phyloP scores from a whole-genome alignment of 1,284 basidiomycete species.

The Microbotryomycetes sp. region DNA sequence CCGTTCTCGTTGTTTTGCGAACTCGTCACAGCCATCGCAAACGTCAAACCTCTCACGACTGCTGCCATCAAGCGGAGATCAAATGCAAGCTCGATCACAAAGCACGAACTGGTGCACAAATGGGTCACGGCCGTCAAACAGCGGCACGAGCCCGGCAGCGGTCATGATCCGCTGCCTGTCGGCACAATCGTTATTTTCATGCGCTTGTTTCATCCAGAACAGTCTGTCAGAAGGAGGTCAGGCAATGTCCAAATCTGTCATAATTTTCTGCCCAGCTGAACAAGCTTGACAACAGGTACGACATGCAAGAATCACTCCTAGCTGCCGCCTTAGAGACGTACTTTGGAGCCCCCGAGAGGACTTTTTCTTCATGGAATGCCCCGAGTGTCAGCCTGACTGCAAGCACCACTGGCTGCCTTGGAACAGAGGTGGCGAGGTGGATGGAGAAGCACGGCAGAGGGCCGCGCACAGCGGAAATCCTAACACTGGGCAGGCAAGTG shows the following conservation, averaged over 20 bases:
- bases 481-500: constrained; percentile 18
- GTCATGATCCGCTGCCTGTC: constrained; percentile 1
- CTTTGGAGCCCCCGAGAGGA: constrained; percentile 39
- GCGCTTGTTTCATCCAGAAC: constrained; percentile 70
- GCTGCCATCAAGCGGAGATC: not conserved
- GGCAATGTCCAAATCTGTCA: not conserved
- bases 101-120: not conserved
- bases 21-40: constrained; percentile 4
- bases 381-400: constrained; percentile 9
- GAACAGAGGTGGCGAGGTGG: constrained; percentile 53
- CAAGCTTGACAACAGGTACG: constrained; percentile 45
- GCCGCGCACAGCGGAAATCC: not conserved
- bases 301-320: constrained; percentile 64
- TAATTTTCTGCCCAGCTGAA: not conserved
- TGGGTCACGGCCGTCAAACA: constrained; percentile 8
- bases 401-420: constrained; percentile 56
- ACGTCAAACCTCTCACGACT: not conserved
- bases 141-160: not conserved
- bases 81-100: not conserved
- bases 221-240: constrained; percentile 55
- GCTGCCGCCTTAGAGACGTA: constrained; percentile 50
- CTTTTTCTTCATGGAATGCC: constrained; percentile 1
- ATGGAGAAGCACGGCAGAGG: constrained; percentile 41
- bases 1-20: constrained; percentile 14
- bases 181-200: constrained; percentile 47